These are phyloP conservation scores for Domatiomyces catenatus DNA, from an alignment of 2,329 filamentous ascomycete genomes.

Conservation along the genomic window DNA sequence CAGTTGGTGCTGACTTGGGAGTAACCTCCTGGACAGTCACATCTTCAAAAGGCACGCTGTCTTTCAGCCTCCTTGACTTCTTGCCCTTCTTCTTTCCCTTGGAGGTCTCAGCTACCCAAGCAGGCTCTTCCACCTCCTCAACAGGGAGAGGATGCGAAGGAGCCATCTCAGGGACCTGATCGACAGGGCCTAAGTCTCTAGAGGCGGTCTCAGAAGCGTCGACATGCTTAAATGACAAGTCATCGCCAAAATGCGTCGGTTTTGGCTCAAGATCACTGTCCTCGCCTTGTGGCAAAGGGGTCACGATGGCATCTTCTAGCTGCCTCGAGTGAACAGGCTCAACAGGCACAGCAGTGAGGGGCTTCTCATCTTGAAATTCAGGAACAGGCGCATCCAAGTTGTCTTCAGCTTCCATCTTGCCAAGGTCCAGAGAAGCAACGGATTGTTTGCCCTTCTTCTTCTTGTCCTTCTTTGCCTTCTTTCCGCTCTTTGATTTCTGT, in stretches of 20 bases:
- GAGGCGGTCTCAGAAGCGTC: background rate
- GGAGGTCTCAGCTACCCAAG: too few species aligned
- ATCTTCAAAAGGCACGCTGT: too few species aligned
- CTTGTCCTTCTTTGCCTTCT: conserved; percentile 13
- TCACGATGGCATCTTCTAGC: background rate
- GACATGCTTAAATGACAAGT: conserved; percentile 10
- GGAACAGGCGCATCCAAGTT: background rate
- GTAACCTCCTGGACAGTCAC: too few species aligned
- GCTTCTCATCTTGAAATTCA: background rate
- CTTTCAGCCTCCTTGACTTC: too few species aligned
- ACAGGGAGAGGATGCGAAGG: too few species aligned
- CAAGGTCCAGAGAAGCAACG: background rate
- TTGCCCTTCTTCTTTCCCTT: too few species aligned
- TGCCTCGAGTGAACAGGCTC: background rate
- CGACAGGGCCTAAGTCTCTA: background rate
- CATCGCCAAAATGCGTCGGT: conserved; percentile 1
- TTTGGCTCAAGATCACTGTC: background rate
- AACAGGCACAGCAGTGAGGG: background rate
- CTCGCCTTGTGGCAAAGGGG: background rate
- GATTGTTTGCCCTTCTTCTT: conserved; percentile 4
- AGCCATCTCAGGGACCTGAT: background rate
- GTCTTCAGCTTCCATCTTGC: background rate
- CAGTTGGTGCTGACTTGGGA: too few species aligned
- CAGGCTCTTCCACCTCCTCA: too few species aligned
- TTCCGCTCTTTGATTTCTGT: conserved; percentile 18